phyloP scores from a whole-genome alignment of 2,329 filamentous ascomycete genomes.

The Fusarium fujikuroi region DNA sequence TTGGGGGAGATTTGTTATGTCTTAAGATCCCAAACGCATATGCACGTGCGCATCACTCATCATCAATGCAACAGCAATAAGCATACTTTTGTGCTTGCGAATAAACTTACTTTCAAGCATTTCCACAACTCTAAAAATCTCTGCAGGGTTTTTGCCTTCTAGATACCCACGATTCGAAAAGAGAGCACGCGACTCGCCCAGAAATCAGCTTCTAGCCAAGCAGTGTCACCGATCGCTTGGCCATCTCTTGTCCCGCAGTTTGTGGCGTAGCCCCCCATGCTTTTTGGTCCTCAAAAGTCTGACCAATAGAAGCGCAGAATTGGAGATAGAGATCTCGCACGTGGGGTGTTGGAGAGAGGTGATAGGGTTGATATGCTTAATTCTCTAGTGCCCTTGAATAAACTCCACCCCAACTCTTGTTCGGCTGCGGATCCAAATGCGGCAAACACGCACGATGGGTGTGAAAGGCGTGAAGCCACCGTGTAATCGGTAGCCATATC shows the following conservation, averaged over 20 bases:
- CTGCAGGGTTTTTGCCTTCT: background rate
- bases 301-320: background rate
- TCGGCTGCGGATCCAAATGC: background rate
- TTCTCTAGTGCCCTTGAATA: slow-evolving; percentile 1
- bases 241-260: slow-evolving; percentile 18
- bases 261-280: slow-evolving; percentile 18
- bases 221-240: slow-evolving; percentile 11
- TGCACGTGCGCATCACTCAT: slow-evolving; percentile 6
- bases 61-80: slow-evolving; percentile 2
- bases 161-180: background rate
- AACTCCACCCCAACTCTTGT: background rate
- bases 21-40: background rate
- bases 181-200: slow-evolving; percentile 27
- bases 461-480: slow-evolving; percentile 1
- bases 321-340: slow-evolving; percentile 12
- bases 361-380: slow-evolving; percentile 39
- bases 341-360: slow-evolving; percentile 19
- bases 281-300: too few species aligned
- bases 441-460: slow-evolving; percentile 27
- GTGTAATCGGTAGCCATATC: slow-evolving; percentile 37
- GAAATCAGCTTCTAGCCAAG: slow-evolving; percentile 21
- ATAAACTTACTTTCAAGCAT: slow-evolving; percentile 12
- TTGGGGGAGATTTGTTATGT: background rate
- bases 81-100: background rate
- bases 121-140: slow-evolving; percentile 1